Conservation (phyloP, 2,329 filamentous ascomycete genomes). For the Shiraia sp. region DNA sequence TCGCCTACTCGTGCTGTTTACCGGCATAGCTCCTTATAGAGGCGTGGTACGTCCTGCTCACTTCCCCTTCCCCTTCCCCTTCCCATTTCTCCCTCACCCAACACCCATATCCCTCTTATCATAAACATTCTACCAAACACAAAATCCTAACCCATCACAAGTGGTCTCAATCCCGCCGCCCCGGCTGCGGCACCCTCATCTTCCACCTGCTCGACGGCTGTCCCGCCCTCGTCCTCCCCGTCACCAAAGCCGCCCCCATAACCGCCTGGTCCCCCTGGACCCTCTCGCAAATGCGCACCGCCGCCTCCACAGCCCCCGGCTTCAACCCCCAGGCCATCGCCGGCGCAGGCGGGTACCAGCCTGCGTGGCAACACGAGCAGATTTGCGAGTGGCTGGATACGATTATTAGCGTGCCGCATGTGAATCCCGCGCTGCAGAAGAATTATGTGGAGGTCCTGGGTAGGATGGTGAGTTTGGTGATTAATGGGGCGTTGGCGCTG, state of each 20-base stretch:
- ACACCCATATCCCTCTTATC: no score
- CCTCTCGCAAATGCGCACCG: slow-evolving; percentile 32
- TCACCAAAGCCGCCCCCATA: slow-evolving; percentile 31
- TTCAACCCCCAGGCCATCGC: slow-evolving; percentile 5
- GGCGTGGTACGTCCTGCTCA: slow-evolving; percentile 1
- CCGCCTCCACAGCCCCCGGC: slow-evolving; percentile 6
- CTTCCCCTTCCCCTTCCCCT: slow-evolving; percentile 13
- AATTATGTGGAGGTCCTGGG: slow-evolving; percentile 40
- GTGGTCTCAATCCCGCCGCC: slow-evolving; percentile 44
- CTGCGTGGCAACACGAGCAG: slow-evolving; percentile 40
- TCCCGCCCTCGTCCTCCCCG: slow-evolving; percentile 43
- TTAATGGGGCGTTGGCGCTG: slow-evolving; percentile 42
- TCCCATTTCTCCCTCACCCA: slow-evolving; percentile 6
- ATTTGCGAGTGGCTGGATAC: slow-evolving; percentile 42
- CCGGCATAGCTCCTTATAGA: slow-evolving; percentile 39
- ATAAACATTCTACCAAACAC: slow-evolving; percentile 29
- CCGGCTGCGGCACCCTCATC: slow-evolving; percentile 41
- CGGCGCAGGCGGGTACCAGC: slow-evolving; percentile 17
- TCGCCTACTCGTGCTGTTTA: slow-evolving; percentile 43
- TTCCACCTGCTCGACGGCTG: slow-evolving; percentile 45
- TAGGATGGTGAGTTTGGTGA: slow-evolving; percentile 40
- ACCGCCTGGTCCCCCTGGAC: slow-evolving; percentile 43
- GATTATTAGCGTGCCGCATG: slow-evolving; percentile 30
- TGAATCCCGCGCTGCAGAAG: slow-evolving; percentile 24
- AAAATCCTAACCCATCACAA: not conserved